A percentile compares a stretch with the other conserved stretches of the same genome.
Evolutionary conservation across 2,329 filamentous ascomycete species (phyloP).

Genomic region (Chaetomium olivaceum): DNA sequence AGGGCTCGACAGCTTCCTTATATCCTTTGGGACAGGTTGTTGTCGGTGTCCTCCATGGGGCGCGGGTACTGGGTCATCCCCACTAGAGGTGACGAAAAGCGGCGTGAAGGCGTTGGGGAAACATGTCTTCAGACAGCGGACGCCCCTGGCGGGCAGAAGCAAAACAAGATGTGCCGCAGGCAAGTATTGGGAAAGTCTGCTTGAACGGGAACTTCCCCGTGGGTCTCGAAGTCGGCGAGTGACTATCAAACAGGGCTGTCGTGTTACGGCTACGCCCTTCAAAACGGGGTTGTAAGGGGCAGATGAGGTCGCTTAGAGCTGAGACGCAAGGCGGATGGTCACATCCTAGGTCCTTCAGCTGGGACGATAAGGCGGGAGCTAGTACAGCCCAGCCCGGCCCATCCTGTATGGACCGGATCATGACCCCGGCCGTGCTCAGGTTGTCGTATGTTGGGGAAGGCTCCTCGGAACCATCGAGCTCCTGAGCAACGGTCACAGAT

Average conservation of each 20-base stretch:
- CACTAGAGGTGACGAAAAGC: not conserved
- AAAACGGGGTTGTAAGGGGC: not conserved
- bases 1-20: slow-evolving; percentile 20
- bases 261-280: slow-evolving; percentile 10
- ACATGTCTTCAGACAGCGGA: slow-evolving; percentile 7
- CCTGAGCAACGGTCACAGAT: too few relatives aligned
- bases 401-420: not conserved
- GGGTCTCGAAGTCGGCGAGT: not conserved
- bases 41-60: not conserved
- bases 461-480: not conserved
- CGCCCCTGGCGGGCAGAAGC: slow-evolving; percentile 14
- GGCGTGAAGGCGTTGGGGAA: slow-evolving; percentile 1
- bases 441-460: not conserved
- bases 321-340: not conserved
- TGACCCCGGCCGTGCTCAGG: not conserved
- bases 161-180: slow-evolving; percentile 12
- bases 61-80: not conserved
- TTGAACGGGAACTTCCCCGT: not conserved
- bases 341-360: not conserved
- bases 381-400: not conserved
- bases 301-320: not conserved
- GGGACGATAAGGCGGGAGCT: not conserved
- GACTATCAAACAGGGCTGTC: slow-evolving; percentile 4
- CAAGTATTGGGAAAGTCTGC: slow-evolving; percentile 1
- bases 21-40: slow-evolving; percentile 11